phyloP scores from a whole-genome alignment of 805 yeast species.

The Candida berthetii region DNA sequence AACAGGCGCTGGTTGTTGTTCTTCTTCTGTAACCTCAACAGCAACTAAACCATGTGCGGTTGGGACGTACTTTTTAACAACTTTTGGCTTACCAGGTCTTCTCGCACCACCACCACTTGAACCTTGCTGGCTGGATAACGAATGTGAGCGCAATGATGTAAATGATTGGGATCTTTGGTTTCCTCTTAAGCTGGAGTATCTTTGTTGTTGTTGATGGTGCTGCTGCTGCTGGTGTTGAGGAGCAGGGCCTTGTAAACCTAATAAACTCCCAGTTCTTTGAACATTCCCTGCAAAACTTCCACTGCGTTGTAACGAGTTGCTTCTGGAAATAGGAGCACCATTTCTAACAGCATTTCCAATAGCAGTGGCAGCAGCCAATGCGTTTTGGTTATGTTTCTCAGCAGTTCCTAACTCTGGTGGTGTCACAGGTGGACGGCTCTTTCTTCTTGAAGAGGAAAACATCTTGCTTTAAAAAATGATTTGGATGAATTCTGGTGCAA shows the following conservation, averaged over 20 bases:
- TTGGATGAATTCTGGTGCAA: too few species aligned
- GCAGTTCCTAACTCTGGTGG: not conserved
- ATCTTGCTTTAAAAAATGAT: not conserved
- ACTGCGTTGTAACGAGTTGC: constrained; percentile 20
- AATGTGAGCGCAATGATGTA: not conserved
- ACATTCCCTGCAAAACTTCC: constrained; percentile 7
- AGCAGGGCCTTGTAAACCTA: constrained; percentile 12
- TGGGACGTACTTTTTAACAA: constrained; percentile 66
- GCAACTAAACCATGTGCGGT: constrained; percentile 66
- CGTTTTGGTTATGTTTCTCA: constrained; percentile 35
- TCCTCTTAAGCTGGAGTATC: constrained; percentile 13
- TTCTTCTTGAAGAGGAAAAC: constrained; percentile 6
- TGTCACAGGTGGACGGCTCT: constrained; percentile 5
- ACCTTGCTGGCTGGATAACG: constrained; percentile 1
- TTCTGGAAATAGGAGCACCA: constrained; percentile 21
- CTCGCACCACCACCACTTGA: not conserved
- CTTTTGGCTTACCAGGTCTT: constrained; percentile 26
- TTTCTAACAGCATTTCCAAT: constrained; percentile 42
- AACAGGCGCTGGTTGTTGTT: constrained; percentile 6
- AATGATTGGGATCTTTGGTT: constrained; percentile 12
- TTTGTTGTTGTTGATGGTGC: constrained; percentile 10
- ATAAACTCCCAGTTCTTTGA: constrained; percentile 14
- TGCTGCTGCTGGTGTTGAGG: constrained; percentile 8
- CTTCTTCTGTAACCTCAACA: constrained; percentile 53
- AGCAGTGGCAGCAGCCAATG: constrained; percentile 59